Evolutionary conservation across 352 stramenopile species (phyloP), one percentile per base, ranked within the genome.

Genomic region (Globisporangium cystogenes): DNA sequence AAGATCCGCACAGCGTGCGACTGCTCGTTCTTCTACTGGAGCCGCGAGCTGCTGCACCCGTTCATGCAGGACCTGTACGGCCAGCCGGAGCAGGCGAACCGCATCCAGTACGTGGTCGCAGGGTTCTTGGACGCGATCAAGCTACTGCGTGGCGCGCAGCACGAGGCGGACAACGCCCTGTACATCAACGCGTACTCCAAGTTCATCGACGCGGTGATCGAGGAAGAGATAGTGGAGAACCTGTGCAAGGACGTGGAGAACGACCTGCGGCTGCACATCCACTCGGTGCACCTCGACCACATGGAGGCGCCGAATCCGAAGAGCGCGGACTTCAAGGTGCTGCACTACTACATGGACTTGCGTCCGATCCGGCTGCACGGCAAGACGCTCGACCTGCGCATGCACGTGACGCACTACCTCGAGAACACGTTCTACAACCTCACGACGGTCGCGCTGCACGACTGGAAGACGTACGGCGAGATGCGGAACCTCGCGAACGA

Each of bases 351-450:
- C 21, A 55, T 98, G 21, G 68, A 93, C 45, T 55, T 97, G 51
- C 83, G 82, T 39, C 87, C 90, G 0, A 85, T 98, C 52, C 76
- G 81, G 20, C 60, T 98, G n/a, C 88, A 96, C 48, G 88, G 87
- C 40, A 91, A 87, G 54, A 81, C 77, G 55, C 60, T 98, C 36
- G 68, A 96, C 43, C 59, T 98, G 37, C 79, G 86, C 41, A 63
- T 84, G 48, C 76, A 86, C 33, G 90, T 98, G 18, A 93, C 86
- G 33, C 77, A 93, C 57, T 97, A 97, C 57, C 68, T 98, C n/a
- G 89, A 98, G 55, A 93, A 75, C 53, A 96, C 81, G 39, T 98
- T 98, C 59, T 98, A 98, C 65, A 96, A 98, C 52, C 77, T 98
- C 42, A 98, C 92, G 26, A 96, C 88, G 5, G 72, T 98, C 3